Evolutionary conservation across 805 yeast species (phyloP), one percentile per base, ranked within the genome.

Genomic region (Schwanniomyces sp.): DNA sequence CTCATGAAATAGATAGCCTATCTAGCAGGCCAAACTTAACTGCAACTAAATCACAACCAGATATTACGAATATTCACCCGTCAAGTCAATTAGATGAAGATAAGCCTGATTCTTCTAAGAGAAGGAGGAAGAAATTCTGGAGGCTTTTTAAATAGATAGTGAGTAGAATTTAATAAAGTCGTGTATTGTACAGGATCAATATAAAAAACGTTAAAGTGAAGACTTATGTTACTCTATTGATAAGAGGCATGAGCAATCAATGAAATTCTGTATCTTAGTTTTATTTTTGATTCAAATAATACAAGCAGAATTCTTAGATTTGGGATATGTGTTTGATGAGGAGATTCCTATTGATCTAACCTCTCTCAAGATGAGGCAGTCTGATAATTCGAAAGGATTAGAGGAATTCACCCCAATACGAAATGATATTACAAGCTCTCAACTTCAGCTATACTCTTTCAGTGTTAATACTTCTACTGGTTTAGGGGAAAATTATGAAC

Each of bases 381-480:
- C 30, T 28, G 51, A 42, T 28, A 44, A 38, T 26, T 57, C 67
- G 5, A 56, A 61, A 38, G 72, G 68, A 3, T 59, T 71, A 46
- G 59, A 57, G 42, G 76, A 71, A 47, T 70, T 66, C 47, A 58
- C 58, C 8, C 75, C 77, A n/a, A 64, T 72, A 26, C 49, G 54
- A 14, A 66, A 66, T 49, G 51, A 63, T 4, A 73, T 76, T 7
- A 50, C 51, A 7, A 75, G 68, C 50, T 64, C 72, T 40, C 66
- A 70, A 40, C 63, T 67, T 2, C 78, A 76, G 52, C 64, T 61
- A 48, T 77, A 69, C 52, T 67, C 74, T 24, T 77, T 75, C 56
- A 61, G 55, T 40, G 77, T 78, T 44, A 76, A 76, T 52, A 68
- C 76, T 2, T 62, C 75, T 4, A 57, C 69, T 2, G 81, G 80